phyloP scores from a whole-genome alignment of 768 basidiomycete species.

The Boletus fagicola region DNA sequence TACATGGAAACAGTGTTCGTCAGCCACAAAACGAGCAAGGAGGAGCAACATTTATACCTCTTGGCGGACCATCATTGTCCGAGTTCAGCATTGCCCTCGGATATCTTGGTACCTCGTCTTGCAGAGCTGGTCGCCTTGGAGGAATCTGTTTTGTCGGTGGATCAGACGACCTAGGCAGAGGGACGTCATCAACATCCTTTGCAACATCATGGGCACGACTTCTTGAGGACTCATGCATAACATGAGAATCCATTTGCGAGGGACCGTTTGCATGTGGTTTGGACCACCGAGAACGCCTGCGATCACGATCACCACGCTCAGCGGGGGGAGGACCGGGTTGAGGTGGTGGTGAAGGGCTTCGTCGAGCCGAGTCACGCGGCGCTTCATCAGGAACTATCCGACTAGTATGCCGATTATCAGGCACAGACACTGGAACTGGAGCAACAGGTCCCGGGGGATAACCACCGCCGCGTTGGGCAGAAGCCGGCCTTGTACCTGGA shows the following conservation, averaged over 20 bases:
- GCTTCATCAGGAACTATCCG: constrained; percentile 2
- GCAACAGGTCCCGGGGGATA: constrained; percentile 6
- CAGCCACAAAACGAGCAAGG: not conserved
- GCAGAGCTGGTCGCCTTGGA: constrained; percentile 17
- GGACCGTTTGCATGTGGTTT: constrained; percentile 14
- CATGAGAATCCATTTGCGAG: constrained; percentile 13
- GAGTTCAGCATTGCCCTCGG: constrained; percentile 38
- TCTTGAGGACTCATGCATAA: constrained; percentile 20
- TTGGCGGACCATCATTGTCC: constrained; percentile 18
- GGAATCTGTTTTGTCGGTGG: constrained; percentile 16
- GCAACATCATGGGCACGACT: constrained; percentile 21
- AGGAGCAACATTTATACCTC: constrained; percentile 8
- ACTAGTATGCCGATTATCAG: constrained; percentile 8
- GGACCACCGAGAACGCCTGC: constrained; percentile 14
- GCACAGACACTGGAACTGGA: constrained; percentile 2
- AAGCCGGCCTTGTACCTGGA: constrained; percentile 16
- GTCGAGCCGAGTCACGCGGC: constrained; percentile 11
- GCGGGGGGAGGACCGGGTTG: constrained; percentile 1
- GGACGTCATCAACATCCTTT: constrained; percentile 31
- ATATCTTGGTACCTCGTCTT: constrained; percentile 33
- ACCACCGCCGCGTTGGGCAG: constrained; percentile 11
- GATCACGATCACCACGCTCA: constrained; percentile 19
- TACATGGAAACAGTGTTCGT: not conserved
- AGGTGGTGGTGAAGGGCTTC: constrained; percentile 14
- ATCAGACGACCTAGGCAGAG: constrained; percentile 22